Evolutionary conservation across 306 rosid species (phyloP).

Genomic region (Cucurbita ficifolia): DNA sequence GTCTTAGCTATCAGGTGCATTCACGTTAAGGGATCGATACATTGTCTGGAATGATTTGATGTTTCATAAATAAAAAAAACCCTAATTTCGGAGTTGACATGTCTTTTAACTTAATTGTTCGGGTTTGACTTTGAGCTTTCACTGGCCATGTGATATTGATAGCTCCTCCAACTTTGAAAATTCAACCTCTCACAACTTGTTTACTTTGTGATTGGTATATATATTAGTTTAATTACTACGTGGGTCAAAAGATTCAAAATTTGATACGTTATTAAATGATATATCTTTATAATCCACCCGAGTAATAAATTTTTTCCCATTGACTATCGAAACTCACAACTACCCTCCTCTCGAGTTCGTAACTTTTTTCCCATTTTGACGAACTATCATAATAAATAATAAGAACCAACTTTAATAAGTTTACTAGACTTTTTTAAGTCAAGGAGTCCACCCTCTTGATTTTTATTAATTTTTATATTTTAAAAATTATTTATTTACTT

Average conservation of each 20-base stretch:
- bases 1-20: not conserved
- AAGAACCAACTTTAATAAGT: not conserved
- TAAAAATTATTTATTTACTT: not conserved
- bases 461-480: not conserved
- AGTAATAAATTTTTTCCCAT: too few relatives aligned
- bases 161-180: not conserved
- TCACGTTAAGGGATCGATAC: not conserved
- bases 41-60: not conserved
- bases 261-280: too few relatives aligned
- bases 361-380: not conserved
- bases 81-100: not conserved
- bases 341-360: not conserved
- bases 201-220: not conserved
- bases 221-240: too few relatives aligned
- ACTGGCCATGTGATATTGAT: not conserved
- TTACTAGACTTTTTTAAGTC: not conserved
- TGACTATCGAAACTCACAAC: not conserved
- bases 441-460: not conserved
- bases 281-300: too few relatives aligned
- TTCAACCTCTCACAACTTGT: not conserved
- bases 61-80: not conserved
- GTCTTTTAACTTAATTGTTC: not conserved
- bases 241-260: too few relatives aligned
- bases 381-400: not conserved
- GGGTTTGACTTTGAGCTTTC: not conserved